A percentile compares a stretch with the other conserved stretches of the same genome.
Conservation (phyloP, 176 grass and related monocot species). For the Thalia dealbata region DNA sequence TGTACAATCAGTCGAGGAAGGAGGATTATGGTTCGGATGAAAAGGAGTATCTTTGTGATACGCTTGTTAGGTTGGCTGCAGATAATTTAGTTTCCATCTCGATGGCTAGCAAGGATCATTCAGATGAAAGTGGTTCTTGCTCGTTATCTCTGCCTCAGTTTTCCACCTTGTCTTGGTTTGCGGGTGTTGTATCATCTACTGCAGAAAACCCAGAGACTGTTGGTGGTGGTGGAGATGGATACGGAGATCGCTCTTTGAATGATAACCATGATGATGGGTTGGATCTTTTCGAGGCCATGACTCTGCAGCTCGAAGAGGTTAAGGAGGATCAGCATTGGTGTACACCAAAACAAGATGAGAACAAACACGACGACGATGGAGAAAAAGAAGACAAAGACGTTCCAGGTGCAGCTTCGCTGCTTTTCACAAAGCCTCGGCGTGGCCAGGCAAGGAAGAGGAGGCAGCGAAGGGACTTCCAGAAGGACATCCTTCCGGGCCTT, state of each 20-base stretch:
- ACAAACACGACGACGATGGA: slow-evolving; percentile 6
- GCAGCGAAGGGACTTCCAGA: slow-evolving; percentile 45
- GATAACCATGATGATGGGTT: slow-evolving; percentile 25
- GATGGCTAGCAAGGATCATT: slow-evolving; percentile 1
- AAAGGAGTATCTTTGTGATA: slow-evolving; percentile 27
- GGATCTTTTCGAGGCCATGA: slow-evolving; percentile 49
- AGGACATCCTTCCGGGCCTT: slow-evolving; percentile 41
- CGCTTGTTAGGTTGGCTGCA: slow-evolving; percentile 30
- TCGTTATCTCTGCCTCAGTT: slow-evolving; percentile 2
- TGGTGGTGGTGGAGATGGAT: slow-evolving; percentile 1
- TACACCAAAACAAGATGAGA: background rate
- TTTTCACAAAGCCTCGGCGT: slow-evolving; percentile 31
- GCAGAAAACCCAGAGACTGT: background rate
- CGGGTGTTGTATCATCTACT: slow-evolving; percentile 31
- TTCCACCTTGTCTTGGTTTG: slow-evolving; percentile 58
- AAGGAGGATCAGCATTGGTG: slow-evolving; percentile 15
- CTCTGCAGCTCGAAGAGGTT: slow-evolving; percentile 34
- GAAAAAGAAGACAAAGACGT: slow-evolving; percentile 5
- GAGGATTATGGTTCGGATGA: slow-evolving; percentile 18
- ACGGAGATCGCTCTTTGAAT: slow-evolving; percentile 10
- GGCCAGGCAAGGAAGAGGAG: slow-evolving; percentile 29
- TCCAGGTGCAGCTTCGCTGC: slow-evolving; percentile 19
- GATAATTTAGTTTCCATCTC: slow-evolving; percentile 40
- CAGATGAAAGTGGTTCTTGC: background rate
- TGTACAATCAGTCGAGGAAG: background rate